A percentile compares a stretch with the other conserved stretches of the same genome.
These are phyloP conservation scores for Nicotiana undulata DNA, from an alignment of 257 asterid genomes.

Conservation along the genomic window DNA sequence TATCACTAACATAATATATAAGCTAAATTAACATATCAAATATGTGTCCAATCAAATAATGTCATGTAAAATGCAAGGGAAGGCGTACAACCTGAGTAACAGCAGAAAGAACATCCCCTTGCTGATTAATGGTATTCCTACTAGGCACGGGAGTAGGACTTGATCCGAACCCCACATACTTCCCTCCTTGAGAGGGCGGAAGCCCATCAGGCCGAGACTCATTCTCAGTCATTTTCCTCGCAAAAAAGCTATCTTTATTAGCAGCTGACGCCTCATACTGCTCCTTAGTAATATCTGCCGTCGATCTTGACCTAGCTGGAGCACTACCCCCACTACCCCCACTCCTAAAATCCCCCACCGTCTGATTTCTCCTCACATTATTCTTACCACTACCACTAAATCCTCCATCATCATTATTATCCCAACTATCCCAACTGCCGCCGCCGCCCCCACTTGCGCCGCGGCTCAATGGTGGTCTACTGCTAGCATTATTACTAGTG, in stretches of 20 bases:
- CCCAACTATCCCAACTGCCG: constrained; percentile 82
- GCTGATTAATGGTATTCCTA: constrained; percentile 20
- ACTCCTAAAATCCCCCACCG: constrained; percentile 75
- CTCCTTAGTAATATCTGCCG: constrained; percentile 47
- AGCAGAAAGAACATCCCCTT: constrained; percentile 73
- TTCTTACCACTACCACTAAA: constrained; percentile 20
- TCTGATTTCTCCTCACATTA: constrained; percentile 60
- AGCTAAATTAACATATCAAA: neutral
- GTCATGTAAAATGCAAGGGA: neutral
- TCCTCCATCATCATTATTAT: constrained; percentile 53
- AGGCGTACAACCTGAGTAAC: constrained; percentile 52
- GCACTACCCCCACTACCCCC: constrained; percentile 42
- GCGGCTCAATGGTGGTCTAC: constrained; percentile 57
- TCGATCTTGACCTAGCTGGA: constrained; percentile 60
- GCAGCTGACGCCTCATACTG: constrained; percentile 84
- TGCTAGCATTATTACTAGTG: neutral
- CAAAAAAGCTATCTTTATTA: constrained; percentile 61
- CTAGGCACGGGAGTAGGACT: constrained; percentile 37
- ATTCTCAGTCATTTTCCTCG: constrained; percentile 61
- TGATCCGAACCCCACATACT: constrained; percentile 90
- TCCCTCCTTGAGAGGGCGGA: constrained; percentile 92
- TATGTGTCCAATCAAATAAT: neutral
- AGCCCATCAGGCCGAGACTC: constrained; percentile 71
- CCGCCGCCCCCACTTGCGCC: constrained; percentile 22
- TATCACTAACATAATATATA: neutral